Evolutionary conservation across 108 stramenopile species (phyloP), one percentile per base, ranked within the genome.

Genomic region (Asterionellopsis glacialis): DNA sequence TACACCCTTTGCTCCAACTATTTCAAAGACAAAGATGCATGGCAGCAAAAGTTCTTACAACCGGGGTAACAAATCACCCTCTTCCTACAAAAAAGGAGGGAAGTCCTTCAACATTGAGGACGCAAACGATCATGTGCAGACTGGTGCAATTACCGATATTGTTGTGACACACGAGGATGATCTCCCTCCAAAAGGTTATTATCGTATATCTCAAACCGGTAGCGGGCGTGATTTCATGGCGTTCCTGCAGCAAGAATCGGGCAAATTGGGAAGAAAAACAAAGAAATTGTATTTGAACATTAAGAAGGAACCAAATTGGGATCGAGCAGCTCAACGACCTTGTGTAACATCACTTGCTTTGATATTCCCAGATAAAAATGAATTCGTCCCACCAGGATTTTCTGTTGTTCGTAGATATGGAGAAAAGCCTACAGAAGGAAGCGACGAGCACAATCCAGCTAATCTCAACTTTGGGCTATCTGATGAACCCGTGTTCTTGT

Each of bases 351-450:
- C 87, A 21, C 41, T 93, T 22, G 68, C 83, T 22, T 63, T 93
- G 14, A 82, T 93, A 54, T 90, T 86, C 71, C 92, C 92, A 19
- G 82, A 88, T 53, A 61, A 83, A 49, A 77, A 84, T 48, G 92
- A 93, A 65, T 86, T 90, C 67, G 88, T 93, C 14, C 92, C 92
- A 9, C 92, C 87, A 12, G 92, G 92, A 9, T 93, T 86, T 75
- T 81, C 79, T 65, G 81, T 93, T 7, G 88, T 88, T 38, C 58
- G 84, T 24, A 42, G 55, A 14, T 76, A 79, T 61, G 50, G 65
- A 64, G 51, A 49, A 61, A 61, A 51, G 49, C 15, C 56, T 61
- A 51, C 27, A 33, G 41, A 40, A 15, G 24, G 45, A 60, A 41
- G 61, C 68, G 24, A 44, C 41, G 41, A 23, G 9, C 22, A 10